Evolutionary conservation across 139 green algal species (phyloP), one percentile per base, ranked within the genome.

Genomic region (Picochlorum costavermella): DNA sequence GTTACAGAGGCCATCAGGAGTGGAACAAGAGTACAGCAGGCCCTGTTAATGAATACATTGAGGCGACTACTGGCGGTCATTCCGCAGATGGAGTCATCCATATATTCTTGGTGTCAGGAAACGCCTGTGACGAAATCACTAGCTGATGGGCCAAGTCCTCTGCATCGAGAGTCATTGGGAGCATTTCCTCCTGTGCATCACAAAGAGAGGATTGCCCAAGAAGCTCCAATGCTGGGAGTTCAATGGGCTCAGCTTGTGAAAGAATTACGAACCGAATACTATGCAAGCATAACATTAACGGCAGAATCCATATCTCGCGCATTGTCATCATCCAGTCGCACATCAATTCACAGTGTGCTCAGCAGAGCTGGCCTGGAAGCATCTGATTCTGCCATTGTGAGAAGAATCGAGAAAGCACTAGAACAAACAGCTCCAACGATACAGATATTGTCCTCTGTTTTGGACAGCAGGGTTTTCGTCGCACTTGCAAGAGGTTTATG

Each of bases 231-330:
- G 30, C 61, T 84, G 55, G 78, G 78, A n/a, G 78, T 72, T 33
- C 78, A 84, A 56, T 83, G 75, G 60, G 78, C 78, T 4, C 79
- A 85, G 73, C 63, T 84, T 63, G 75, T 85, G 23, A 83, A 83
- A 63, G 79, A 85, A 69, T 61, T 85, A 63, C 76, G 79, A 30
- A 77, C 63, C 30, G 72, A 84, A 60, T 85, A 85, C 57, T 81
- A 67, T 46, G 76, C 65, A 6, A 70, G 68, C 16, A 69, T 81
- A 49, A 84, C 70, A n/a, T 36, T 69, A n/a, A 70, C 58, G 49
- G 79, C 72, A 10, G 65, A 75, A 63, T 68, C 68, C 29, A 73
- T 85, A 56, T 56, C 75, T 11, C 30, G 25, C 3, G 76, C 65
- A 25, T 55, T 83, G 20, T 75, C 71, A 50, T 31, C 28, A 25